Evolutionary conservation across 208 protist genomes (phyloP).

Genomic region (Wallacemonas sp.): DNA sequence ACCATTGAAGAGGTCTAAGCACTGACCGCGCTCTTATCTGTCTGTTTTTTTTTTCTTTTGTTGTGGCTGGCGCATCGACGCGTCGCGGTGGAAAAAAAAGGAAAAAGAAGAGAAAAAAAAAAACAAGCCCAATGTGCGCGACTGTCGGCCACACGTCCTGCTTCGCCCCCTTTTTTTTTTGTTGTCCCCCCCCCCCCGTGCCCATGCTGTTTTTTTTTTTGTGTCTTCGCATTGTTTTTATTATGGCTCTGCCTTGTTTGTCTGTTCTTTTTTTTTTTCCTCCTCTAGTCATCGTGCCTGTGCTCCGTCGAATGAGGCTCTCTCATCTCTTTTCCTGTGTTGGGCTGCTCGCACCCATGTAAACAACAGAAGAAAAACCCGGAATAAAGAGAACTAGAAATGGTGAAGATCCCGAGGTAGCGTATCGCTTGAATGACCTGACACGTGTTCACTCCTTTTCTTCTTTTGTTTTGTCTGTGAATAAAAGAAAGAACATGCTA

Average conservation of each 20-base stretch:
- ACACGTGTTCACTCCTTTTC: constrained; percentile 15
- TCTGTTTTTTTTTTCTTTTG: neutral
- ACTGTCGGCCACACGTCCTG: too few species aligned
- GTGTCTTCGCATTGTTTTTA: neutral
- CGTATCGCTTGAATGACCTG: constrained; percentile 1
- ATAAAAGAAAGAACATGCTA: neutral
- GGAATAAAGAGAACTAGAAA: neutral
- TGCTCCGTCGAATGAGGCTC: too few species aligned
- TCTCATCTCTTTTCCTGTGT: too few species aligned
- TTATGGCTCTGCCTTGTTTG: too few species aligned
- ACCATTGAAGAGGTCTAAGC: constrained; percentile 78
- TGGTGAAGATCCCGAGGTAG: neutral
- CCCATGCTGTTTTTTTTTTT: neutral
- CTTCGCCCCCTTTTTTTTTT: neutral
- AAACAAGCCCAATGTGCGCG: too few species aligned
- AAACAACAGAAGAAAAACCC: neutral
- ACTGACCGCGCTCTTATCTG: neutral
- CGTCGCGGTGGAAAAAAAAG: too few species aligned
- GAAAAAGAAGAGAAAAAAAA: too few species aligned
- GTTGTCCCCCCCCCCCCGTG: neutral
- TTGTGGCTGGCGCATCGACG: too few species aligned
- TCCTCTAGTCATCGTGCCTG: too few species aligned
- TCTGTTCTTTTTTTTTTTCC: too few species aligned
- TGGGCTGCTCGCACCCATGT: neutral
- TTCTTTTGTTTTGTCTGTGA: constrained; percentile 5